A percentile compares a stretch with the other conserved stretches of the same genome.
phyloP scores from a whole-genome alignment of 805 yeast species.

The Jamesozyma lodderae region DNA sequence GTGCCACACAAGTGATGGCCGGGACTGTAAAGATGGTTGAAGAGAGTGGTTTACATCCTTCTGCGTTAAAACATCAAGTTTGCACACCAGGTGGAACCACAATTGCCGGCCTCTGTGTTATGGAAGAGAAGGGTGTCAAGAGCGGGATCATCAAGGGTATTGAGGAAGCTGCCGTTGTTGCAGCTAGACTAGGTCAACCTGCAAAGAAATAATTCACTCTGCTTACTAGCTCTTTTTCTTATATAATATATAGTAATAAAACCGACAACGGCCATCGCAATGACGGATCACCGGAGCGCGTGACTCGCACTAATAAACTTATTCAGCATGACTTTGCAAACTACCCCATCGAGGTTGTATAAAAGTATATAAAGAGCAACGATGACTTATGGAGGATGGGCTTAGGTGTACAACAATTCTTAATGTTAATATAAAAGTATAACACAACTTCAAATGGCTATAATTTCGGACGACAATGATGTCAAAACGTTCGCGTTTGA shows the following conservation, averaged over 20 bases:
- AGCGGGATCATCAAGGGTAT: constrained; percentile 81
- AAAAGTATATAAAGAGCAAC: too few relatives aligned
- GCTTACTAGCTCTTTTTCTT: not conserved
- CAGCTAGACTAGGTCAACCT: constrained; percentile 39
- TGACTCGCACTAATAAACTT: too few relatives aligned
- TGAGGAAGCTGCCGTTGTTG: constrained; percentile 83
- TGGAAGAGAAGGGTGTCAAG: constrained; percentile 89
- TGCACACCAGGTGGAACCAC: constrained; percentile 99
- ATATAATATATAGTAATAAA: too few relatives aligned
- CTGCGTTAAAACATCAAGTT: constrained; percentile 73
- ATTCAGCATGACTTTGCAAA: too few relatives aligned
- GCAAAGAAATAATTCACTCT: constrained; percentile 31
- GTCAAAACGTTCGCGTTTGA: constrained; percentile 13
- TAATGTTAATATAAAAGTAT: too few relatives aligned
- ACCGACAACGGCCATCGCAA: not conserved
- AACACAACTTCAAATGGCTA: not conserved
- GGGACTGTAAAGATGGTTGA: constrained; percentile 90
- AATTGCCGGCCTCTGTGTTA: constrained; percentile 83
- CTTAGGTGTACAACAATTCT: too few relatives aligned
- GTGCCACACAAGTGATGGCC: constrained; percentile 89
- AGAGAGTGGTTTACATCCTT: constrained; percentile 78
- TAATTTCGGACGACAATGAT: not conserved
- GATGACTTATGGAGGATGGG: too few relatives aligned
- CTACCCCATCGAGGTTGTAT: too few relatives aligned
- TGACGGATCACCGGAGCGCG: too few relatives aligned